Base-by-base conservation (phyloP, 2,329 filamentous ascomycete species). In the Graphilbum sp. region DNA sequence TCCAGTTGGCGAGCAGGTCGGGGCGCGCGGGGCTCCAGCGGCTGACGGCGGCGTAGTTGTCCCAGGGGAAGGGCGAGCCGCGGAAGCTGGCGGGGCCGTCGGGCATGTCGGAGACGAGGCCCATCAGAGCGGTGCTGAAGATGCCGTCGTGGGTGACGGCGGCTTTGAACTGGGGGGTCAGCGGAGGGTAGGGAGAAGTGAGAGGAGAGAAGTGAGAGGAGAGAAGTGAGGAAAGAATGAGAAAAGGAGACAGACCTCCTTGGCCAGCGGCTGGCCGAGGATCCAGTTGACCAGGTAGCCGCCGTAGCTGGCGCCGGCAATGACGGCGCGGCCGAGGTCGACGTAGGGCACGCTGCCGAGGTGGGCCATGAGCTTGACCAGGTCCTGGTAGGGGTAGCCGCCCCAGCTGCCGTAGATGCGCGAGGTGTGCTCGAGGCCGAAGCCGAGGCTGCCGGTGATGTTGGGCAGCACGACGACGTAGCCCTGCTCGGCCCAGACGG, bases 201-300 rank as follows among this genome's bases (percentile, higher is more conserved):
- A 20, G 37, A 23, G 33, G 15, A 33, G 19, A 16, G 11, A 27
- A 25, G 10, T 6, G 34, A 37, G 34, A 21, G 4, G 11, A 10
- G n/a, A 17, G 29, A 21, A 16, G 12, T 15, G n/a, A 18, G 12
- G 2, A 36, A 30, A 29, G 12, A 30, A 17, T 2, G 4, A 32
- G 30, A 32, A 10, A 32, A 32, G 16, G 27, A 6, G 6, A 44
- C 49, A 37, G 41, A 59, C 57, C 39, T 52, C 65, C 32, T 63
- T 63, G 11, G 62, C 67, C 2, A 75, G 53, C 0, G 62, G 55
- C 18, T 72, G 63, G 0, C 68, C 68, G 35, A 70, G 60, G 18
- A 75, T 63, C 65, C 67, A 74, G 47, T 70, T 69, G 46, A 72
- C 61, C 65, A 75, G 66, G 50, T 71, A 75, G 10, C 68, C 71